Evolutionary conservation across 345 rosid species (phyloP), one percentile per base, ranked within the genome.

Genomic region (Barbarea vulgaris): DNA sequence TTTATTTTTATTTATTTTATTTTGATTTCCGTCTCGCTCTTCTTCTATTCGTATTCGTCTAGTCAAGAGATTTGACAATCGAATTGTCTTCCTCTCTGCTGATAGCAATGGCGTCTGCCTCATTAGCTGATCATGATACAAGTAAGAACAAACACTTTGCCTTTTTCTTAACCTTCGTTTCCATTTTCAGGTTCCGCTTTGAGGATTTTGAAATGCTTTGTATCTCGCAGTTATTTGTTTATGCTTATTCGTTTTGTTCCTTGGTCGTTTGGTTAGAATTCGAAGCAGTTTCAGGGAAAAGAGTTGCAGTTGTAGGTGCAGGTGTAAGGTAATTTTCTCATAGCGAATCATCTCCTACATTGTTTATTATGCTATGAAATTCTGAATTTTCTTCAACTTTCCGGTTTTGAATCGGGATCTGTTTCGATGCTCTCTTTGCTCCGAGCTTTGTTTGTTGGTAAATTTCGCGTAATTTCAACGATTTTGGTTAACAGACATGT

Each of bases 251-350:
- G n/a, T n/a, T n/a, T n/a, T n/a, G n/a, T 25, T 41, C 8, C 14
- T 66, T 46, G 27, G 6, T 30, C 14, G 2, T 27, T 73, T 44
- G 51, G 31, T 18, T 56, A 66, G 73, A 56, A 58, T 47, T 42
- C 42, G 57, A 79, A 70, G 70, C 83, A 76, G 88, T 74, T 81
- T 76, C 87, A 33, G 81, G 80, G 3, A 87, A 78, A 69, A 87
- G 83, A 70, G 89, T 92, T 10, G 97, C 96, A 63, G 92, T 92
- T 31, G 83, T 92, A 24, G 97, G 96, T 54, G 93, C 90, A 19
- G 97, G 97, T 18, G 92, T 90, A n/a, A 90, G 97, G 97, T 88
- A 75, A 55, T 41, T 30, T 39, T 41, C 22, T 4, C 4, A 46
- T 4, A 41, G 28, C 22, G 4, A 27, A 61, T 69, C n/a, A 19